Percentiles rank a stretch among this genome's conserved stretches.
Conservation (phyloP, 1,284 basidiomycete genomes). For the Tranzscheliella williamsii region DNA sequence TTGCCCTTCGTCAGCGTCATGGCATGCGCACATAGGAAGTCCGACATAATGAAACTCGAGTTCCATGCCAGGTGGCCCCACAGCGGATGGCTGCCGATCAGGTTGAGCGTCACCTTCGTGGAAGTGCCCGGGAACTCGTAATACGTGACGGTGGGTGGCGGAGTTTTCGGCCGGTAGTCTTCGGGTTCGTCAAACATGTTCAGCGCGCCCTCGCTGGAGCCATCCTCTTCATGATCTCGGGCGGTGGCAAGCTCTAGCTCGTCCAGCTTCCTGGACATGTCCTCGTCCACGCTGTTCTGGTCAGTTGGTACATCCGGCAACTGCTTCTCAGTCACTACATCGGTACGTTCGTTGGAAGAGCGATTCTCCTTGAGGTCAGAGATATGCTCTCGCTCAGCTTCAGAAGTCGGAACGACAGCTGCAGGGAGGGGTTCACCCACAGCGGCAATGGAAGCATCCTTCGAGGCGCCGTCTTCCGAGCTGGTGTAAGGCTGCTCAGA, state of each 20-base stretch:
- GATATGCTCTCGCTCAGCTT: too few relatives aligned
- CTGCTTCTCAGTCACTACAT: too few relatives aligned
- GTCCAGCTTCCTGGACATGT: slow-evolving; percentile 18
- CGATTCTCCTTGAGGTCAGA: too few relatives aligned
- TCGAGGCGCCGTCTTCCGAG: too few relatives aligned
- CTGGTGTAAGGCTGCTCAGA: too few relatives aligned
- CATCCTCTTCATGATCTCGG: slow-evolving; percentile 1
- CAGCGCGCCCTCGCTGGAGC: slow-evolving; percentile 12
- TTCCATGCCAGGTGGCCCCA: slow-evolving; percentile 88
- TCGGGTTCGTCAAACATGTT: slow-evolving; percentile 57
- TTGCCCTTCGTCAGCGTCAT: slow-evolving; percentile 61
- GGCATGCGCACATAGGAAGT: slow-evolving; percentile 62
- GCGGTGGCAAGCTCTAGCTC: slow-evolving; percentile 11
- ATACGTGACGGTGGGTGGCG: slow-evolving; percentile 45
- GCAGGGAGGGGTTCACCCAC: too few relatives aligned
- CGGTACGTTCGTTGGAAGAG: too few relatives aligned
- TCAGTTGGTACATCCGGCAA: slow-evolving; percentile 12
- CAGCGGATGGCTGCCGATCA: slow-evolving; percentile 84
- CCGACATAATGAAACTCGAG: slow-evolving; percentile 61
- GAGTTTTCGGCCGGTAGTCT: slow-evolving; percentile 54
- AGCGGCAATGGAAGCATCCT: too few relatives aligned
- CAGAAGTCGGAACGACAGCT: too few relatives aligned
- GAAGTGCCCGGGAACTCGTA: slow-evolving; percentile 36
- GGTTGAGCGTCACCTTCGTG: slow-evolving; percentile 64
- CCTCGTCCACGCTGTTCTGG: slow-evolving; percentile 5